phyloP scores from a whole-genome alignment of 2,329 filamentous ascomycete genomes.

The Drechslerella dactyloides region DNA sequence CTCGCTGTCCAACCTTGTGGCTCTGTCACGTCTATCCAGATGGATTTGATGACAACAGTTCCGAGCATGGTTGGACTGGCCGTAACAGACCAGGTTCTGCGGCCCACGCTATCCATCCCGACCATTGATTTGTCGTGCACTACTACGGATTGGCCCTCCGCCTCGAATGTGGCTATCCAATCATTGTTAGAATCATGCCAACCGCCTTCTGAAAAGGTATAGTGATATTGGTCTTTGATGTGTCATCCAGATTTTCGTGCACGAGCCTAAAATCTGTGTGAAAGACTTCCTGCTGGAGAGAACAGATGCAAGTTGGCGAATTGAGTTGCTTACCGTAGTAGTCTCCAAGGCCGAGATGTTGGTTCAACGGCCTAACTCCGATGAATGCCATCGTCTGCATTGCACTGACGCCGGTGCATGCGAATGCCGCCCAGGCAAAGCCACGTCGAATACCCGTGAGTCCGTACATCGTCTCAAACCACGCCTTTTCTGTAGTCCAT shows the following conservation, averaged over 20 bases:
- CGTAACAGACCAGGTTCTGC: conserved; percentile 18
- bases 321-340: conserved; percentile 22
- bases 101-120: conserved; percentile 20
- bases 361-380: conserved; percentile 23
- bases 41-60: conserved; percentile 18
- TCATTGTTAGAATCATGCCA: neutral
- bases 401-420: neutral
- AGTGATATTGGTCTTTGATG: too few species aligned
- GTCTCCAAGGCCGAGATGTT: conserved; percentile 19
- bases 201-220: too few species aligned
- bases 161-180: conserved; percentile 28
- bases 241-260: too few species aligned
- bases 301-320: neutral
- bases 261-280: too few species aligned
- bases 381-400: conserved; percentile 24
- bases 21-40: conserved; percentile 20
- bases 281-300: too few species aligned
- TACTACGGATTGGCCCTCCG: conserved; percentile 14
- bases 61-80: conserved; percentile 3
- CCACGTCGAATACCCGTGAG: too few species aligned
- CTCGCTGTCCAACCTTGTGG: conserved; percentile 19
- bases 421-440: too few species aligned
- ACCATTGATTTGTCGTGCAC: conserved; percentile 32
- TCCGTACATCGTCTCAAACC: too few species aligned
- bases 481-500: too few species aligned